A percentile compares a stretch with the other conserved stretches of the same genome.
These are phyloP conservation scores for Brettanomyces custersianus DNA, from an alignment of 805 yeast species.

Conservation along the genomic window DNA sequence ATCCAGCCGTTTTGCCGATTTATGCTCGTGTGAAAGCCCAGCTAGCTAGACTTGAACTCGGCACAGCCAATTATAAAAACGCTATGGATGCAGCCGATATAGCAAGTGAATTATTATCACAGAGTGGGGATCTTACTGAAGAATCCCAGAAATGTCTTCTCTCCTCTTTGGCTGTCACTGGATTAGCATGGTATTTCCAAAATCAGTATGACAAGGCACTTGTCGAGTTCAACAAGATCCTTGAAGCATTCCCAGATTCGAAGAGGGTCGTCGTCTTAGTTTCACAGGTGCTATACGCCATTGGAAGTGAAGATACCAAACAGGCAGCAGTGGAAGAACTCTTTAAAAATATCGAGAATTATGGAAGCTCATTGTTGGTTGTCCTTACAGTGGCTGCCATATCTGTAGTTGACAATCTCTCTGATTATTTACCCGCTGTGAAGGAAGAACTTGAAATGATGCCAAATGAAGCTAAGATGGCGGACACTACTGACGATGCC, in stretches of 20 bases:
- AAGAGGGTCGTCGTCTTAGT: constrained; percentile 62
- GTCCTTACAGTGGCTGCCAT: constrained; percentile 76
- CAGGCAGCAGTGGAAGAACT: constrained; percentile 82
- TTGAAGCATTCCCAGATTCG: constrained; percentile 47
- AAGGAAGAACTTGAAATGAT: constrained; percentile 54
- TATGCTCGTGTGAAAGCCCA: constrained; percentile 60
- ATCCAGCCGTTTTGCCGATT: constrained; percentile 29
- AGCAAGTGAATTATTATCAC: constrained; percentile 41
- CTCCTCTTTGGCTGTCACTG: constrained; percentile 64
- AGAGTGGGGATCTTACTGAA: constrained; percentile 27
- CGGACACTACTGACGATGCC: constrained; percentile 45
- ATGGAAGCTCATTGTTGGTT: constrained; percentile 60
- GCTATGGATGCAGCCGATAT: constrained; percentile 57
- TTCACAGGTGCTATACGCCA: constrained; percentile 72
- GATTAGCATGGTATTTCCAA: constrained; percentile 58
- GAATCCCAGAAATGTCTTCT: constrained; percentile 28
- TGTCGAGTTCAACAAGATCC: constrained; percentile 55
- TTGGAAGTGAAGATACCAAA: constrained; percentile 65
- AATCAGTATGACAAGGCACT: constrained; percentile 58
- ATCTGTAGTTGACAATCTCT: constrained; percentile 51
- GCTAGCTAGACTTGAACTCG: constrained; percentile 63
- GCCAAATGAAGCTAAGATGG: constrained; percentile 31
- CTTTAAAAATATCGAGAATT: constrained; percentile 49
- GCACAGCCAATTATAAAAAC: constrained; percentile 39
- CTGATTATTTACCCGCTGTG: constrained; percentile 50